Conservation (phyloP, 352 stramenopile species). For the Pythium guiyangense region DNA sequence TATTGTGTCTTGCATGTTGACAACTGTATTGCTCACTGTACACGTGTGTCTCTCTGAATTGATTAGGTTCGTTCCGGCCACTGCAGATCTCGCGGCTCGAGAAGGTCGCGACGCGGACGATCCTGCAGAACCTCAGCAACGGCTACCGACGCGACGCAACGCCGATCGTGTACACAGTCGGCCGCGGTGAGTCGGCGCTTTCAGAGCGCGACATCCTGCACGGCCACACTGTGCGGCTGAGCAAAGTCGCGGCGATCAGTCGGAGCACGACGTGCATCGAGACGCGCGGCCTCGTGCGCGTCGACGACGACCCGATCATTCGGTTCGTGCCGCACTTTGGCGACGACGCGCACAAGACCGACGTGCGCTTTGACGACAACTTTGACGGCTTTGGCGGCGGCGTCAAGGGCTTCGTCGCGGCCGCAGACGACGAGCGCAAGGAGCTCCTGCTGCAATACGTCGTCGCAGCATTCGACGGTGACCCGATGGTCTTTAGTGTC, state of each 20-base stretch:
- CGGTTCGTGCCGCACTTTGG: constrained; percentile 65
- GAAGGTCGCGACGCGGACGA: constrained; percentile 34
- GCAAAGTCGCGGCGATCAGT: constrained; percentile 33
- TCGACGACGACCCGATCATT: constrained; percentile 81
- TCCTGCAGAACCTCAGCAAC: constrained; percentile 31
- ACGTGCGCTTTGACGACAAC: constrained; percentile 20
- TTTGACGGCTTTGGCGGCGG: constrained; percentile 29
- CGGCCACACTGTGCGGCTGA: constrained; percentile 36
- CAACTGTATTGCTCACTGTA: background rate
- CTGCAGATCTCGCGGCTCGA: constrained; percentile 38
- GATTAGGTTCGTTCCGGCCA: constrained; percentile 12
- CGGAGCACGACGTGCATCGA: constrained; percentile 69
- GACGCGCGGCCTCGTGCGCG: constrained; percentile 35
- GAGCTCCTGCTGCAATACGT: constrained; percentile 67
- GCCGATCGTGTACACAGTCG: constrained; percentile 34
- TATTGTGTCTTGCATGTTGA: background rate
- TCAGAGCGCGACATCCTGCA: constrained; percentile 26
- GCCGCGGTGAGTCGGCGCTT: constrained; percentile 35
- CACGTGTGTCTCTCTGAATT: background rate
- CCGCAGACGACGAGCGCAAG: constrained; percentile 56
- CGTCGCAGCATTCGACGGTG: constrained; percentile 24
- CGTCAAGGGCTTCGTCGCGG: constrained; percentile 36
- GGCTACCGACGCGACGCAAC: constrained; percentile 10
- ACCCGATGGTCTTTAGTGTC: constrained; percentile 38
- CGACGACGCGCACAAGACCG: constrained; percentile 14